Percentiles rank a stretch among this genome's conserved stretches.
These are phyloP conservation scores for Chlorencoelia australis DNA, from an alignment of 2,329 filamentous ascomycete genomes.

Conservation along the genomic window DNA sequence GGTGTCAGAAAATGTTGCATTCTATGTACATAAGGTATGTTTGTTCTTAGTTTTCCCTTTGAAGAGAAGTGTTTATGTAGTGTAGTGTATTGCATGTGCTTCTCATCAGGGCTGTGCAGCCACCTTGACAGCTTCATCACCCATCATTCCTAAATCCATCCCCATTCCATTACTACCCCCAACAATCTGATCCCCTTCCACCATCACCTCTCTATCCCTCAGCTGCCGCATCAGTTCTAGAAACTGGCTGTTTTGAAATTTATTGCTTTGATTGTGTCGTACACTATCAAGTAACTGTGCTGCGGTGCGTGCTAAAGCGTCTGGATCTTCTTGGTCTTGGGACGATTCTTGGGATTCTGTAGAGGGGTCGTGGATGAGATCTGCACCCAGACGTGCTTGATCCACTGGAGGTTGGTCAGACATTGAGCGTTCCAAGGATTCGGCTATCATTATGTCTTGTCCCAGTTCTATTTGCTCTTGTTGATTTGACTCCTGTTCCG, in stretches of 20 bases:
- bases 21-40: no score
- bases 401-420: constrained; percentile 10
- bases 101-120: no score
- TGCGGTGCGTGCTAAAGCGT: constrained; percentile 64
- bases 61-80: no score
- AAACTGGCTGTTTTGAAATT: constrained; percentile 73
- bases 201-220: constrained; percentile 59
- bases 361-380: constrained; percentile 22
- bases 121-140: no score
- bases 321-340: constrained; percentile 28
- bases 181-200: constrained; percentile 61
- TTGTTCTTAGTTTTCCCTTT: no score
- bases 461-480: constrained; percentile 10
- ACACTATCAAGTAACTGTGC: constrained; percentile 60
- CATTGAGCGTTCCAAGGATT: constrained; percentile 20
- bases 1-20: no score
- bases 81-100: no score
- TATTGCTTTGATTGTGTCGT: constrained; percentile 55
- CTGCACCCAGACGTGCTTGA: constrained; percentile 25
- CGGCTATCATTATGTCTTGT: constrained; percentile 14
- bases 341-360: constrained; percentile 25
- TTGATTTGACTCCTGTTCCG: constrained; percentile 11
- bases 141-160: no score
- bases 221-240: constrained; percentile 67
- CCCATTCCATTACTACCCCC: no score